phyloP scores from a whole-genome alignment of 2,329 filamentous ascomycete genomes.

The Pseudopyricularia cyperi region DNA sequence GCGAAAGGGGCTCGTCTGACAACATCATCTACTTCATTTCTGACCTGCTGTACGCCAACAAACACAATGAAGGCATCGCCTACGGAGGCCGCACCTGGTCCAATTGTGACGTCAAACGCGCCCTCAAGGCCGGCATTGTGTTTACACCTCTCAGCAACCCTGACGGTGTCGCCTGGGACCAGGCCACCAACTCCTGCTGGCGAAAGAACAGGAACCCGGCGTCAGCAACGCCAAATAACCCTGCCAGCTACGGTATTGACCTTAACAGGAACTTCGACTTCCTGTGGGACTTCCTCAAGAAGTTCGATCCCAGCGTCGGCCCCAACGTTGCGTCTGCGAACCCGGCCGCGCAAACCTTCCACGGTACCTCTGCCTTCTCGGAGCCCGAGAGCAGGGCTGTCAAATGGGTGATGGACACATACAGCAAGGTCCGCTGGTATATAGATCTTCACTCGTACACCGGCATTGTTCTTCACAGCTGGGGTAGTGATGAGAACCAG shows the following conservation, averaged over 20 bases:
- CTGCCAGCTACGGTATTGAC: conserved; percentile 29
- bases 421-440: conserved; percentile 39
- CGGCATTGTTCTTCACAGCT: conserved; percentile 39
- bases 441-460: conserved; percentile 44
- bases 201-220: conserved; percentile 40
- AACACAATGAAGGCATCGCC: conserved; percentile 30
- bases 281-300: conserved; percentile 36
- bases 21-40: conserved; percentile 43
- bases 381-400: conserved; percentile 44
- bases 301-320: conserved; percentile 26
- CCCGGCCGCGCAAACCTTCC: conserved; percentile 28
- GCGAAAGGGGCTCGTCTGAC: conserved; percentile 44
- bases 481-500: conserved; percentile 43
- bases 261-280: conserved; percentile 46
- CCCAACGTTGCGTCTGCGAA: conserved; percentile 27
- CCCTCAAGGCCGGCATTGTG: conserved; percentile 38
- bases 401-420: conserved; percentile 36
- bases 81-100: conserved; percentile 40
- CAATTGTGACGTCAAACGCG: conserved; percentile 34
- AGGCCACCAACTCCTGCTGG: conserved; percentile 36
- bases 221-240: conserved; percentile 17
- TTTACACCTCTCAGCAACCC: conserved; percentile 39
- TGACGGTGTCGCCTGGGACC: conserved; percentile 39
- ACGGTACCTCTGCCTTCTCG: conserved; percentile 36
- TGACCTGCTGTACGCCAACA: conserved; percentile 40